These are phyloP conservation scores for Podila epigama DNA, from an alignment of 192 early-diverging fungal genomes.

Conservation along the genomic window DNA sequence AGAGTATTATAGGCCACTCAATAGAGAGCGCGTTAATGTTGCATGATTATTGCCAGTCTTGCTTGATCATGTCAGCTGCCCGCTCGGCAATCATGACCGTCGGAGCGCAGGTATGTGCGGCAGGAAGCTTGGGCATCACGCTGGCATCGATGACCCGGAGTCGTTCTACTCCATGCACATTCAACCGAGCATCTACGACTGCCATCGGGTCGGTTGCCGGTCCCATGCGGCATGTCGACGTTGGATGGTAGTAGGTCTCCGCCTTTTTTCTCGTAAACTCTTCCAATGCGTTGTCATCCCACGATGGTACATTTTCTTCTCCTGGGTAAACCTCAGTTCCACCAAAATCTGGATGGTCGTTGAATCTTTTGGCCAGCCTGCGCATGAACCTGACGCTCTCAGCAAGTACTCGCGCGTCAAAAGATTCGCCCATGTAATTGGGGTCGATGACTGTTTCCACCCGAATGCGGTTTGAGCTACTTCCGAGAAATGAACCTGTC, in stretches of 20 bases:
- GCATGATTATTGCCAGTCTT: too few species aligned
- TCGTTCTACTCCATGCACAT: conserved; percentile 36
- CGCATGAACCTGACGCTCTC: conserved; percentile 25
- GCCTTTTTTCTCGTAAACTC: conserved; percentile 8
- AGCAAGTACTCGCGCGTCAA: conserved; percentile 32
- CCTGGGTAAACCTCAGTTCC: conserved; percentile 28
- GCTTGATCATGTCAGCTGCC: background rate
- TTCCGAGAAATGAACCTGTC: background rate
- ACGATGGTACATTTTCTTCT: conserved; percentile 1
- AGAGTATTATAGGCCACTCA: too few species aligned
- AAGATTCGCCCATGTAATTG: conserved; percentile 30
- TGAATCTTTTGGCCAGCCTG: conserved; percentile 9
- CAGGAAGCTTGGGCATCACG: conserved; percentile 35
- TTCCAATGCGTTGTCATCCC: conserved; percentile 25
- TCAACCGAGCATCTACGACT: conserved; percentile 29
- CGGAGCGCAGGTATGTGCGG: conserved; percentile 33
- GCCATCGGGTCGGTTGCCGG: conserved; percentile 26
- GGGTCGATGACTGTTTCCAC: conserved; percentile 33
- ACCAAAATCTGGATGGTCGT: conserved; percentile 12
- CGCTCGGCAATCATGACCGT: conserved; percentile 41
- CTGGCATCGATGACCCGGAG: conserved; percentile 43
- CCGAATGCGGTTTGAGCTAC: background rate
- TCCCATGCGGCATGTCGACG: conserved; percentile 39
- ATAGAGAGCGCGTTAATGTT: too few species aligned
- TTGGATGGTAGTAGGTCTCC: conserved; percentile 29